Evolutionary conservation across 345 rosid genomes (phyloP).

Genomic region (Litchi chinensis): DNA sequence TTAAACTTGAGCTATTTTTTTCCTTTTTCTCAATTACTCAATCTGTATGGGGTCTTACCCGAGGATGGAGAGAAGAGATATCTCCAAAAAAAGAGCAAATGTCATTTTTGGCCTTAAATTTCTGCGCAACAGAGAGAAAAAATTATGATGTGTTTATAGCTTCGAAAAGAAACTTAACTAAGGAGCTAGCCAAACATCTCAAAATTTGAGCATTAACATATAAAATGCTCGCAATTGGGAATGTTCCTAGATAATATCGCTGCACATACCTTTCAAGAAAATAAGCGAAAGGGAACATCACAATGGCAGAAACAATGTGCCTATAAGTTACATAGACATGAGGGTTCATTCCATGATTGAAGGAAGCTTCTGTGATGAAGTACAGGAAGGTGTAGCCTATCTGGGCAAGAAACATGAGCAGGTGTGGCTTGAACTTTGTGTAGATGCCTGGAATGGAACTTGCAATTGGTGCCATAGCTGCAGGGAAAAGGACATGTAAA

Average conservation of each 20-base stretch:
- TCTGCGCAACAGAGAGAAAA: constrained; percentile 38
- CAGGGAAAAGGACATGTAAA: background rate
- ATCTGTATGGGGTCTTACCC: constrained; percentile 40
- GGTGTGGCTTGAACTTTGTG: constrained; percentile 52
- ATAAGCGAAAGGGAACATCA: constrained; percentile 59
- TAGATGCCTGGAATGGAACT: background rate
- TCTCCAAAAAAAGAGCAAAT: constrained; percentile 54
- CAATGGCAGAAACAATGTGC: constrained; percentile 47
- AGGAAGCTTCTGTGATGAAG: constrained; percentile 63
- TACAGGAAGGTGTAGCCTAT: constrained; percentile 57
- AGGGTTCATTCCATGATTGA: constrained; percentile 74
- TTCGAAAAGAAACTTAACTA: too few species aligned
- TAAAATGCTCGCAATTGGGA: background rate
- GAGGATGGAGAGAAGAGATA: constrained; percentile 61
- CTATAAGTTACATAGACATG: constrained; percentile 70
- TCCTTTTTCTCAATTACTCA: background rate
- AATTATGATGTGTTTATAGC: too few species aligned
- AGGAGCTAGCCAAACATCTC: too few species aligned
- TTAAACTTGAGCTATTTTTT: background rate
- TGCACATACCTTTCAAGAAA: constrained; percentile 52
- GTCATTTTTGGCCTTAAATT: constrained; percentile 65
- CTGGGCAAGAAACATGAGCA: constrained; percentile 55
- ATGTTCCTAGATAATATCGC: background rate
- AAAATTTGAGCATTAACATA: too few species aligned
- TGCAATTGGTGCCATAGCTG: constrained; percentile 15